These are phyloP conservation scores for Apiotrichum sp. DNA, from an alignment of 1,284 basidiomycete species.

Conservation along the genomic window DNA sequence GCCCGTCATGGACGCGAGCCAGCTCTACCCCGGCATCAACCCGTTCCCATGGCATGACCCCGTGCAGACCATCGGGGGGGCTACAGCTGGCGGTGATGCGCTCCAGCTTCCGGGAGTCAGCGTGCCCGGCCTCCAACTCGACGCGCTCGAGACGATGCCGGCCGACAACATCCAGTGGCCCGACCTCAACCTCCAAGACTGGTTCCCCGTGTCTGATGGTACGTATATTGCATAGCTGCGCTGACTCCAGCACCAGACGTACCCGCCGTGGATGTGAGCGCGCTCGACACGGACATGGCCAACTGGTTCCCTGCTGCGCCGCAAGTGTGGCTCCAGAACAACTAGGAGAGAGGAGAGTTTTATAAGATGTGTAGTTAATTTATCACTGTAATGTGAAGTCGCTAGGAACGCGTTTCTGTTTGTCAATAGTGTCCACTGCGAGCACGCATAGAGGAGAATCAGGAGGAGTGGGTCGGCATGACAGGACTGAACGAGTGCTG, in stretches of 20 bases:
- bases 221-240: neutral
- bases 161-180: conserved; percentile 3
- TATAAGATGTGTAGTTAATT: no score
- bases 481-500: no score
- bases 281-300: neutral
- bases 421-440: no score
- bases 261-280: neutral
- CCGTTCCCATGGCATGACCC: conserved; percentile 18
- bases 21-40: conserved; percentile 1
- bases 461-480: no score
- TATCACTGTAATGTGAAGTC: no score
- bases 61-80: conserved; percentile 1
- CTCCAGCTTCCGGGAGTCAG: neutral
- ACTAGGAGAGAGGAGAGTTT: no score
- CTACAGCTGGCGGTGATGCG: no score
- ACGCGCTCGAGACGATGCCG: neutral
- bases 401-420: no score
- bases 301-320: neutral
- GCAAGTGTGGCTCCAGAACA: no score
- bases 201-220: conserved; percentile 11
- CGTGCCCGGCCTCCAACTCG: neutral
- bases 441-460: no score
- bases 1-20: neutral
- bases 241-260: neutral
- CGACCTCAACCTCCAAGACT: conserved; percentile 12